Percentiles rank a stretch among this genome's conserved stretches.
These are phyloP conservation scores for Dothideomycetes sp. DNA, from an alignment of 2,329 filamentous ascomycete genomes.

Conservation along the genomic window DNA sequence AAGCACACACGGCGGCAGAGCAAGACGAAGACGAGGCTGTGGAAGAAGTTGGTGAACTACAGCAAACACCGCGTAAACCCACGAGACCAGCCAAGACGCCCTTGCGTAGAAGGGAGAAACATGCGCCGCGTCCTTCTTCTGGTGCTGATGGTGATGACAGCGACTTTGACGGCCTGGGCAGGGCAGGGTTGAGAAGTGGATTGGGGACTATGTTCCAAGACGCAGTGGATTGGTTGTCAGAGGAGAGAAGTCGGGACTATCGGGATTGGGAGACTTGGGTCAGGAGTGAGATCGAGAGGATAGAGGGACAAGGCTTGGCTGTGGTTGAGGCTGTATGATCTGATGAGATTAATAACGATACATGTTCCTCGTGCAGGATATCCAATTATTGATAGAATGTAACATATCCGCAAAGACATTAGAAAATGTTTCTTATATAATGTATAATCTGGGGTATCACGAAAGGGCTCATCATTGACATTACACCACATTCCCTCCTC, in stretches of 20 bases:
- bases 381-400: no score
- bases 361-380: no score
- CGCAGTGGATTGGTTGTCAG: constrained; percentile 59
- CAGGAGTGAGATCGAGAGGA: constrained; percentile 22
- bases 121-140: constrained; percentile 10
- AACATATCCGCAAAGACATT: no score
- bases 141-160: constrained; percentile 5
- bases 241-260: constrained; percentile 51
- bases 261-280: constrained; percentile 53
- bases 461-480: no score
- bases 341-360: no score
- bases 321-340: no score
- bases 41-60: neutral
- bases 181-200: constrained; percentile 30
- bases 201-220: constrained; percentile 63
- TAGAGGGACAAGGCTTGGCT: no score
- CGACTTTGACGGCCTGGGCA: constrained; percentile 13
- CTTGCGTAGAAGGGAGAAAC: constrained; percentile 23
- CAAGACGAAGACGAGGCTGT: neutral
- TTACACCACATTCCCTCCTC: no score
- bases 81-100: constrained; percentile 20
- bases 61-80: constrained; percentile 11
- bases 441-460: no score
- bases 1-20: constrained; percentile 4
- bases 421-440: no score